Percentiles rank a stretch among this genome's conserved stretches.
Conservation (phyloP, 495 filamentous ascomycete genomes). For the Penicillium subrubescens region DNA sequence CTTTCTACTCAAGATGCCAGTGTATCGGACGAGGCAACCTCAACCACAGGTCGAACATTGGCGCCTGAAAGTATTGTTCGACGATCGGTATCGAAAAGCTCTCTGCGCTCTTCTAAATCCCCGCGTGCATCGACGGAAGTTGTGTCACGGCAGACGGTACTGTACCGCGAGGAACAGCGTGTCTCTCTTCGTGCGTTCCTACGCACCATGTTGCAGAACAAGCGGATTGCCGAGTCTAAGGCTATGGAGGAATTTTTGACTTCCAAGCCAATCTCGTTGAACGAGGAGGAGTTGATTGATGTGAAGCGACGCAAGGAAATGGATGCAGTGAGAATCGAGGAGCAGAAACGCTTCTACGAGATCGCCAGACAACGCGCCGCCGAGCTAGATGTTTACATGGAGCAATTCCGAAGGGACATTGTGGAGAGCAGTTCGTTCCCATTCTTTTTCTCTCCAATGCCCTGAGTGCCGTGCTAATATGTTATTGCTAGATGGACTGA, state of each 20-base stretch:
- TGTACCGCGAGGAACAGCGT: slow-evolving; percentile 89
- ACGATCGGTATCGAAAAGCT: slow-evolving; percentile 43
- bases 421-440: slow-evolving; percentile 70
- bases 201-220: slow-evolving; percentile 78
- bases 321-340: slow-evolving; percentile 85
- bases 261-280: slow-evolving; percentile 63
- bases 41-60: slow-evolving; percentile 28
- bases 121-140: slow-evolving; percentile 53
- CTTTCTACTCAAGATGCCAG: slow-evolving; percentile 60
- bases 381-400: slow-evolving; percentile 97
- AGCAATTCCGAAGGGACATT: slow-evolving; percentile 74
- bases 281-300: slow-evolving; percentile 81
- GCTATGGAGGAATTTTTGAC: slow-evolving; percentile 83
- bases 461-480: background rate
- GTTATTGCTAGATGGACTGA: slow-evolving; percentile 68
- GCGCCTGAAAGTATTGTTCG: slow-evolving; percentile 25
- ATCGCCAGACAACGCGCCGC: slow-evolving; percentile 87
- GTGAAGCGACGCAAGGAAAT: slow-evolving; percentile 76
- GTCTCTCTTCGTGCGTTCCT: slow-evolving; percentile 91
- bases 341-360: slow-evolving; percentile 93
- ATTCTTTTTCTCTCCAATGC: background rate
- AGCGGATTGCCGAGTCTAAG: slow-evolving; percentile 77
- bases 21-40: slow-evolving; percentile 37
- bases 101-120: slow-evolving; percentile 43
- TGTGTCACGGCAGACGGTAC: slow-evolving; percentile 47